A percentile compares a stretch with the other conserved stretches of the same genome.
Evolutionary conservation across 371 early-diverging fungal genomes (phyloP).

Genomic region (Basidiobolus meristosporus): DNA sequence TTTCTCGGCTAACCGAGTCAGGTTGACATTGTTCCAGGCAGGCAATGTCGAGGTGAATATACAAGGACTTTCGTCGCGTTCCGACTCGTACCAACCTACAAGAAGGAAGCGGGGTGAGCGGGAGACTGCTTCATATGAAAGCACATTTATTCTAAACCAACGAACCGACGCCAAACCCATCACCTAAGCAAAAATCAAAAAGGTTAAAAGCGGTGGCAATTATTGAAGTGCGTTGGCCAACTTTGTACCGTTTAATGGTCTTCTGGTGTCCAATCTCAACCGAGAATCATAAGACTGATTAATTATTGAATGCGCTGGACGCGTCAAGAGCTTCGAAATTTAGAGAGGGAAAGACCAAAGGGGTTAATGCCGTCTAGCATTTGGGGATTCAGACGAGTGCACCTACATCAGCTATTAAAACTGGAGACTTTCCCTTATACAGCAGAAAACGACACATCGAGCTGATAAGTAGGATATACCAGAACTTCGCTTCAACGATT

Average conservation of each 20-base stretch:
- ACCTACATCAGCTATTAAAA: constrained; percentile 6
- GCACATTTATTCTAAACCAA: not conserved
- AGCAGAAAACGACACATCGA: constrained; percentile 9
- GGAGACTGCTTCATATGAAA: not conserved
- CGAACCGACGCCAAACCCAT: constrained; percentile 68
- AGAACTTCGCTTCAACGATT: too few relatives aligned
- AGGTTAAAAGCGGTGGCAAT: too few relatives aligned
- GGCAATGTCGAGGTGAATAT: constrained; percentile 74
- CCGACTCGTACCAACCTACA: constrained; percentile 44
- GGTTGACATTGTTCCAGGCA: constrained; percentile 72
- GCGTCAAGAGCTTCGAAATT: constrained; percentile 10
- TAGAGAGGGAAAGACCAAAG: not conserved
- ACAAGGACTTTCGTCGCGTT: constrained; percentile 32
- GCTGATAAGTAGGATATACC: too few relatives aligned
- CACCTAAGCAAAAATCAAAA: constrained; percentile 19
- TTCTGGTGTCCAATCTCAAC: constrained; percentile 34
- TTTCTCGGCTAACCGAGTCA: constrained; percentile 60
- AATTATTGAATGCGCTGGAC: constrained; percentile 68
- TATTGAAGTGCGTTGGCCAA: not conserved
- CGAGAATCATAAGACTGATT: constrained; percentile 61
- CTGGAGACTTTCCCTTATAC: constrained; percentile 5
- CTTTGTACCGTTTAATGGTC: constrained; percentile 46
- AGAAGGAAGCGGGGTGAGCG: not conserved
- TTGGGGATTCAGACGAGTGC: too few relatives aligned
- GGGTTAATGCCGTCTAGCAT: too few relatives aligned